phyloP scores from a whole-genome alignment of 768 basidiomycete genomes.

The Nidularia sp. region DNA sequence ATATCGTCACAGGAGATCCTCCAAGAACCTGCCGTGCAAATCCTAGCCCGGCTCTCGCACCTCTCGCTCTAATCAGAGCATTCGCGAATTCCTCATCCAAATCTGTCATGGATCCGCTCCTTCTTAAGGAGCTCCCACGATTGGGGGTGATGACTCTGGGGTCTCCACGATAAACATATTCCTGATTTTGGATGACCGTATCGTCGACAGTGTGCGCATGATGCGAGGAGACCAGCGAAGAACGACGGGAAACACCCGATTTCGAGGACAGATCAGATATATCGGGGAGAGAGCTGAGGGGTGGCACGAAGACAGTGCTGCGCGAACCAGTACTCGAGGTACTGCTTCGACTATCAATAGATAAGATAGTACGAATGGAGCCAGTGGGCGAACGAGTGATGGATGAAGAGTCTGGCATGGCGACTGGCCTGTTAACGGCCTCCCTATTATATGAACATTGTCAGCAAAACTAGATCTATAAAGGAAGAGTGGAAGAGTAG shows the following conservation, averaged over 20 bases:
- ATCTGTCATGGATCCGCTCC: slow-evolving; percentile 77
- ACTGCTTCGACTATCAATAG: slow-evolving; percentile 43
- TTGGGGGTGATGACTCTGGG: slow-evolving; percentile 69
- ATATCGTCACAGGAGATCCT: slow-evolving; percentile 68
- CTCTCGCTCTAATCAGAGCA: slow-evolving; percentile 41
- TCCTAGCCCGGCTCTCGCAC: slow-evolving; percentile 30
- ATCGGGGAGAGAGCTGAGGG: slow-evolving; percentile 65
- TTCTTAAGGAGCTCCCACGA: slow-evolving; percentile 31
- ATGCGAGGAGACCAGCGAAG: slow-evolving; percentile 52
- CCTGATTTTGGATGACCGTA: slow-evolving; percentile 58
- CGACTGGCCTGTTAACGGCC: slow-evolving; percentile 58
- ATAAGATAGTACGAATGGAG: slow-evolving; percentile 67
- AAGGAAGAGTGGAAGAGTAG: slow-evolving; percentile 3
- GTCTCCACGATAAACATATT: slow-evolving; percentile 71
- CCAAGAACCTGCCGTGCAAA: slow-evolving; percentile 34
- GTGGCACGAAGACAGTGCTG: slow-evolving; percentile 76
- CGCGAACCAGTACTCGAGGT: slow-evolving; percentile 52
- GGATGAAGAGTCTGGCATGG: slow-evolving; percentile 42
- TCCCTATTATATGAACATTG: slow-evolving; percentile 48
- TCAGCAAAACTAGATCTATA: neutral
- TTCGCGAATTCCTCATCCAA: slow-evolving; percentile 56
- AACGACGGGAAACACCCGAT: slow-evolving; percentile 28
- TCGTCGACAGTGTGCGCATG: slow-evolving; percentile 73
- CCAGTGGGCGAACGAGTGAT: slow-evolving; percentile 47
- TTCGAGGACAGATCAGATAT: slow-evolving; percentile 52